phyloP scores from a whole-genome alignment of 1,284 basidiomycete genomes.

The Ceratorhiza oryzae-sativae region DNA sequence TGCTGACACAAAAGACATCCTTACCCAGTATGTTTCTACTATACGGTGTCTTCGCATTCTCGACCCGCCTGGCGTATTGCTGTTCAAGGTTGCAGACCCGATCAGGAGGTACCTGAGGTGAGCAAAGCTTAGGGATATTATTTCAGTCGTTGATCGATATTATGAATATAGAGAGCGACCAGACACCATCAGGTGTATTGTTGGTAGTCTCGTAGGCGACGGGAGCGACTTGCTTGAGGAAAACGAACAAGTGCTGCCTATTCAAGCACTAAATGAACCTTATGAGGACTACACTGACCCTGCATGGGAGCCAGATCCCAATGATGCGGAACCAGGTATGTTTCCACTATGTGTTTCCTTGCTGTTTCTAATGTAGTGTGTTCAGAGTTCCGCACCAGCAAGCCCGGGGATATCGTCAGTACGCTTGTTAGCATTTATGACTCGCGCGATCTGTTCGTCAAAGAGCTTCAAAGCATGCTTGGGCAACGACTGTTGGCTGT shows the following conservation, averaged over 20 bases:
- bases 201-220: constrained; percentile 88
- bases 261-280: constrained; percentile 68
- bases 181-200: constrained; percentile 92
- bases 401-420: constrained; percentile 88
- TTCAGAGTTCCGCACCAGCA: constrained; percentile 85
- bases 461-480: constrained; percentile 88
- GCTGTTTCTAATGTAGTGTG: constrained; percentile 17
- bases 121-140: constrained; percentile 35
- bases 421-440: constrained; percentile 96
- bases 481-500: constrained; percentile 83
- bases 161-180: constrained; percentile 83
- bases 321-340: constrained; percentile 89
- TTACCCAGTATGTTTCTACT: constrained; percentile 92
- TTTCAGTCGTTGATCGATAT: too few species aligned
- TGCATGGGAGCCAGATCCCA: constrained; percentile 92
- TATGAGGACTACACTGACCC: constrained; percentile 86
- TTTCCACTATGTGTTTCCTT: constrained; percentile 15
- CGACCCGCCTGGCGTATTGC: constrained; percentile 89
- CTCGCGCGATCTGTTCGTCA: constrained; percentile 91
- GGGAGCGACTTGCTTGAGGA: constrained; percentile 83
- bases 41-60: constrained; percentile 91
- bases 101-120: constrained; percentile 86
- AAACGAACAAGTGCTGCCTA: constrained; percentile 74
- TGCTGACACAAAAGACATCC: constrained; percentile 91
- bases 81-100: constrained; percentile 91